These are phyloP conservation scores for Suillus ampliporus DNA, from an alignment of 768 basidiomycete species.

Conservation along the genomic window DNA sequence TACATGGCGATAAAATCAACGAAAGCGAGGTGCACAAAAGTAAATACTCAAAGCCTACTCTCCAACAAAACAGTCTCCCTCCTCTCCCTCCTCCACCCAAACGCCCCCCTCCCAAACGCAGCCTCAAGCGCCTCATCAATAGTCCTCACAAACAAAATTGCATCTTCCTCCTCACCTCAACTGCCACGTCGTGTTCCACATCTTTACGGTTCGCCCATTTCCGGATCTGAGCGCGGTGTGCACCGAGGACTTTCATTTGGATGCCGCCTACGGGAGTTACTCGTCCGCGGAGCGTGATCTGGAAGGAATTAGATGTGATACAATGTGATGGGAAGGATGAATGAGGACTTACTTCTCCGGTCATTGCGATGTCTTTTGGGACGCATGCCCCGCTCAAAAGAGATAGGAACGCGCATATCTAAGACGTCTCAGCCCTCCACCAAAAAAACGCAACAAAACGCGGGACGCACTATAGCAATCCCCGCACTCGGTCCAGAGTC, in stretches of 20 bases:
- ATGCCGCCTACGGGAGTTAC: slow-evolving; percentile 89
- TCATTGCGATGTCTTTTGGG: slow-evolving; percentile 81
- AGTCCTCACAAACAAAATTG: slow-evolving; percentile 79
- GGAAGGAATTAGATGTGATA: too few relatives aligned
- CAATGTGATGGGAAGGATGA: too few relatives aligned
- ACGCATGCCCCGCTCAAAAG: slow-evolving; percentile 79
- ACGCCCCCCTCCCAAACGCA: slow-evolving; percentile 74
- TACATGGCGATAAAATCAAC: slow-evolving; percentile 8
- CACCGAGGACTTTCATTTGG: slow-evolving; percentile 90
- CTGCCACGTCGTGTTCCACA: slow-evolving; percentile 83
- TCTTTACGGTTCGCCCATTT: slow-evolving; percentile 87
- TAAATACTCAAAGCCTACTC: slow-evolving; percentile 60
- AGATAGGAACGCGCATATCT: slow-evolving; percentile 88
- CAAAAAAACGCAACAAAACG: slow-evolving; percentile 1
- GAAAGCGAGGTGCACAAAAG: too few relatives aligned
- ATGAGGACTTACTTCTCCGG: slow-evolving; percentile 73
- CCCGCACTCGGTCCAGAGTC: slow-evolving; percentile 95
- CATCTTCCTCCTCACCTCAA: slow-evolving; percentile 74
- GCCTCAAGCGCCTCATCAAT: slow-evolving; percentile 83
- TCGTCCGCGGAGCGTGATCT: slow-evolving; percentile 84
- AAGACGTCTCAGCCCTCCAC: slow-evolving; percentile 2
- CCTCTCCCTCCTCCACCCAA: slow-evolving; percentile 75
- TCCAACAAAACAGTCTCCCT: slow-evolving; percentile 54
- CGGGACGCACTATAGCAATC: slow-evolving; percentile 71
- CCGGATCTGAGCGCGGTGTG: slow-evolving; percentile 83